Evolutionary conservation across 495 filamentous ascomycete species (phyloP).

Genomic region (Penicillium tannophilum): DNA sequence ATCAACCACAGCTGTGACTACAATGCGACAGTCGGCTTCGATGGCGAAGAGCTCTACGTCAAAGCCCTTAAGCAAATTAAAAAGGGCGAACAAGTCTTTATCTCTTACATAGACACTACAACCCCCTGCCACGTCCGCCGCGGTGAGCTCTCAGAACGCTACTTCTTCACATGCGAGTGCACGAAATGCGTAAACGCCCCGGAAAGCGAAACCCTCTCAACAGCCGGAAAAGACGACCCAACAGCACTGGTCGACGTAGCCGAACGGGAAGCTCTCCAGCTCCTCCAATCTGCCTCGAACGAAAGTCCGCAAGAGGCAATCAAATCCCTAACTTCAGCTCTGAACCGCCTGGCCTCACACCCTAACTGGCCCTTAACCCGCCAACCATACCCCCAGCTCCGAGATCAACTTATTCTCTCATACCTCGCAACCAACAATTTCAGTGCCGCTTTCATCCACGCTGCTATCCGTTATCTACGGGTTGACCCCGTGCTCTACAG

Average conservation of each 20-base stretch:
- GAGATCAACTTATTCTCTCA: conserved; percentile 41
- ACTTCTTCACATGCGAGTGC: conserved; percentile 70
- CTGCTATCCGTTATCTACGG: conserved; percentile 37
- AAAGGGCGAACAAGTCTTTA: conserved; percentile 62
- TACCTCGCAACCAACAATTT: conserved; percentile 34
- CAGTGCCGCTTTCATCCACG: conserved; percentile 39
- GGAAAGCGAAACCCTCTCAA: conserved; percentile 21
- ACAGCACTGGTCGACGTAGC: conserved; percentile 20
- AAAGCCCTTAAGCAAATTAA: conserved; percentile 51
- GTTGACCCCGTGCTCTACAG: conserved; percentile 42
- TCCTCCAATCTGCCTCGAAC: conserved; percentile 27
- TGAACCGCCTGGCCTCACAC: conserved; percentile 26
- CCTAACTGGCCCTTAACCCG: conserved; percentile 34
- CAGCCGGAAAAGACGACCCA: conserved; percentile 12
- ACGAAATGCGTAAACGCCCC: conserved; percentile 45
- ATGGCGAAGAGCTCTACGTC: conserved; percentile 49
- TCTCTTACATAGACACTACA: conserved; percentile 69
- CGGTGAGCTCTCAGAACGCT: conserved; percentile 55
- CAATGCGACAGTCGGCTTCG: conserved; percentile 66
- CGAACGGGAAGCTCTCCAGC: conserved; percentile 28
- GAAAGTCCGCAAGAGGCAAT: conserved; percentile 19
- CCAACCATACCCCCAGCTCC: conserved; percentile 45
- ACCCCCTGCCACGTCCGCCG: conserved; percentile 50
- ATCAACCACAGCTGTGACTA: conserved; percentile 75
- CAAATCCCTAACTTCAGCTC: conserved; percentile 24